Percentiles rank a stretch among this genome's conserved stretches.
phyloP scores from a whole-genome alignment of 805 yeast species.

The Candida michaelii region DNA sequence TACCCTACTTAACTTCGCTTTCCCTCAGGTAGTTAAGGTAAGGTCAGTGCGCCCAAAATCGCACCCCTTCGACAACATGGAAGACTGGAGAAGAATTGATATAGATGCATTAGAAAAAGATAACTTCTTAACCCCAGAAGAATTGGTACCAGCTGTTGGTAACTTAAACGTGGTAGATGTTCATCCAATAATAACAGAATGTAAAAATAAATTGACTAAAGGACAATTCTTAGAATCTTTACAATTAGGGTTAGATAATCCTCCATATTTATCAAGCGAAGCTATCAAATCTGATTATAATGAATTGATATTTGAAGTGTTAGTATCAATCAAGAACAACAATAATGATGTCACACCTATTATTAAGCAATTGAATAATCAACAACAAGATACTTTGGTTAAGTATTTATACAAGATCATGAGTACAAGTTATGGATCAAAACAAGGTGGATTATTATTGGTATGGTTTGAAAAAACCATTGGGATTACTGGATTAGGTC shows the following conservation, averaged over 20 bases:
- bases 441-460: constrained; percentile 80
- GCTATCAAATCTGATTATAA: constrained; percentile 47
- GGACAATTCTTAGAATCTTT: constrained; percentile 76
- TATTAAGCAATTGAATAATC: constrained; percentile 56
- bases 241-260: constrained; percentile 58
- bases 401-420: constrained; percentile 87
- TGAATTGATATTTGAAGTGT: constrained; percentile 63
- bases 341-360: constrained; percentile 67
- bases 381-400: constrained; percentile 73
- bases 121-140: constrained; percentile 60
- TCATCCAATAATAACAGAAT: constrained; percentile 51
- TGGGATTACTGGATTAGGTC: constrained; percentile 82
- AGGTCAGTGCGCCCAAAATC: too few relatives aligned
- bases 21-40: too few relatives aligned
- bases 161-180: constrained; percentile 47
- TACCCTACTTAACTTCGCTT: too few relatives aligned
- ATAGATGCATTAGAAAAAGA: constrained; percentile 90
- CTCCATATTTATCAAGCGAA: constrained; percentile 81
- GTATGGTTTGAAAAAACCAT: constrained; percentile 92
- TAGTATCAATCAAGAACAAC: constrained; percentile 52
- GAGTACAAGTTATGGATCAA: constrained; percentile 74
- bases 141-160: constrained; percentile 55
- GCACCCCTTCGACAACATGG: too few relatives aligned
- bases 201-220: constrained; percentile 62
- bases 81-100: constrained; percentile 92